These are phyloP conservation scores for Ustilago bromivora DNA, from an alignment of 1,284 basidiomycete species.

Conservation along the genomic window DNA sequence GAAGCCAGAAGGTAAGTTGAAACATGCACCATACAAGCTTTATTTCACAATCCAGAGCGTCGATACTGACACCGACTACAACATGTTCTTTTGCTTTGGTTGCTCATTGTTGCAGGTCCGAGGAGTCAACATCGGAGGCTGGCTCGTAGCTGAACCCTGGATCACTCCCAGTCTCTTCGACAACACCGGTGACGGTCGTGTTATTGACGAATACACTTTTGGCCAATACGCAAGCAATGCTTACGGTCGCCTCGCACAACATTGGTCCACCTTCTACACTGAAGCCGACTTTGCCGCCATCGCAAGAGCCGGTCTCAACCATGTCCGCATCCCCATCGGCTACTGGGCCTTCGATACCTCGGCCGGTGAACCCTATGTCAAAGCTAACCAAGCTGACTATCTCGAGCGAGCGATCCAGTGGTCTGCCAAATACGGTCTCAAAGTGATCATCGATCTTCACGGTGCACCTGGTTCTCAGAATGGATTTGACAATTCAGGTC, in stretches of 20 bases:
- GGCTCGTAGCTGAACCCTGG: constrained; percentile 67
- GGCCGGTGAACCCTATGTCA: constrained; percentile 84
- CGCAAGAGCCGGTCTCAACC: constrained; percentile 71
- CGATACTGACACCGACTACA: no score
- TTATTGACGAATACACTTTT: constrained; percentile 88
- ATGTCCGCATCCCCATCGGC: constrained; percentile 88
- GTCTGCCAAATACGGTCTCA: constrained; percentile 82
- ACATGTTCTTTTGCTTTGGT: background rate
- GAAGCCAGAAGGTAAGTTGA: constrained; percentile 28
- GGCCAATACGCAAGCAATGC: constrained; percentile 73
- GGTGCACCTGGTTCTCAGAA: constrained; percentile 72
- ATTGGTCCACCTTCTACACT: constrained; percentile 87
- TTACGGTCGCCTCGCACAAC: constrained; percentile 66
- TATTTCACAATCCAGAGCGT: no score
- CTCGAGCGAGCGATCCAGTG: constrained; percentile 78
- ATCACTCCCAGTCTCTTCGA: constrained; percentile 73
- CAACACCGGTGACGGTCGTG: constrained; percentile 57
- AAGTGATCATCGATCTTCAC: constrained; percentile 82
- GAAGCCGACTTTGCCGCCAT: constrained; percentile 81
- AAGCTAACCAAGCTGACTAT: constrained; percentile 78
- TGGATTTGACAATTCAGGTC: constrained; percentile 75
- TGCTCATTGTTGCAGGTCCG: constrained; percentile 41
- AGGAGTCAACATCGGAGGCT: constrained; percentile 68
- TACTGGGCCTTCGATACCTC: constrained; percentile 91
- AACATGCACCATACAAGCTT: background rate